These are phyloP conservation scores for Elsinoe batatas DNA, from an alignment of 2,329 filamentous ascomycete species.

Conservation along the genomic window DNA sequence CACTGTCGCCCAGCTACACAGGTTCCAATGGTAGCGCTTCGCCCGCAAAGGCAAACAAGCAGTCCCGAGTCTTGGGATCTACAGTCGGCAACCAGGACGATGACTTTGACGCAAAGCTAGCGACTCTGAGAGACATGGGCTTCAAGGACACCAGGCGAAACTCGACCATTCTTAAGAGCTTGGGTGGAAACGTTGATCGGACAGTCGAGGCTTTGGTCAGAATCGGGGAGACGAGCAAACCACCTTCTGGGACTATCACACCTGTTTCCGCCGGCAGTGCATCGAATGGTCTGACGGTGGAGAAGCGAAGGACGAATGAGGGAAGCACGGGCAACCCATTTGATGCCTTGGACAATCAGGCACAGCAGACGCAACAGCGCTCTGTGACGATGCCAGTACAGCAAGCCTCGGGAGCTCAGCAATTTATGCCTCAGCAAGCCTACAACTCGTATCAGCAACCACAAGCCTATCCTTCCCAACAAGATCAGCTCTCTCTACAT, in stretches of 20 bases:
- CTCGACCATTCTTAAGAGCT: conserved; percentile 65
- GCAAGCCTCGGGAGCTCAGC: conserved; percentile 18
- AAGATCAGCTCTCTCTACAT: conserved; percentile 23
- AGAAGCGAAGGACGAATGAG: conserved; percentile 28
- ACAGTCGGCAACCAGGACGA: conserved; percentile 46
- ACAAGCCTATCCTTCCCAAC: conserved; percentile 26
- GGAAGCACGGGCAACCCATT: conserved; percentile 32
- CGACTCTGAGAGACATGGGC: conserved; percentile 77
- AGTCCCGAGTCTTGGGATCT: conserved; percentile 57
- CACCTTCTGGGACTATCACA: conserved; percentile 23
- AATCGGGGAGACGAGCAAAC: conserved; percentile 59
- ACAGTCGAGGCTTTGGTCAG: conserved; percentile 77
- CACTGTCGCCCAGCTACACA: conserved; percentile 25
- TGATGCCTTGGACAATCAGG: conserved; percentile 32
- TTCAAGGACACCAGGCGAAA: conserved; percentile 79
- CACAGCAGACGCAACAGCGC: conserved; percentile 17
- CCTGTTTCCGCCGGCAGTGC: conserved; percentile 35
- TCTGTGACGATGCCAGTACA: conserved; percentile 22
- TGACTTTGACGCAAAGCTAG: conserved; percentile 66
- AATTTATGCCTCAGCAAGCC: conserved; percentile 25
- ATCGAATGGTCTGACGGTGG: conserved; percentile 38
- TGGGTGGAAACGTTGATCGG: conserved; percentile 76
- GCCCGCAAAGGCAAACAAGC: conserved; percentile 45
- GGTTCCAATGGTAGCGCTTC: conserved; percentile 19
- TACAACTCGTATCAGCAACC: conserved; percentile 59